A percentile compares a stretch with the other conserved stretches of the same genome.
These are phyloP conservation scores for Clonostachys rosea DNA, from an alignment of 2,329 filamentous ascomycete genomes.

Conservation along the genomic window DNA sequence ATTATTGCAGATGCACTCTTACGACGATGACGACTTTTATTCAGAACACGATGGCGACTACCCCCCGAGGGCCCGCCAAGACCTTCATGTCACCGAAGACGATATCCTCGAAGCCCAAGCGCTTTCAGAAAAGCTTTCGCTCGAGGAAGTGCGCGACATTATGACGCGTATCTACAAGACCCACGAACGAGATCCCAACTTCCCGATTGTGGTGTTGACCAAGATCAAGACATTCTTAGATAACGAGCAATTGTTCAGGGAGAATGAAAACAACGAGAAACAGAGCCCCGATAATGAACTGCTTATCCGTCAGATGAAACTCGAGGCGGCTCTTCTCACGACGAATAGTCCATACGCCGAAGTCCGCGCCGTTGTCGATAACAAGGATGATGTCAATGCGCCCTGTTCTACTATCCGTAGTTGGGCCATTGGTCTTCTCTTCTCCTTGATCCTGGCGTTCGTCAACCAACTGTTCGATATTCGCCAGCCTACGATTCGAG, in stretches of 20 bases:
- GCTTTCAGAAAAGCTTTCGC: slow-evolving; percentile 32
- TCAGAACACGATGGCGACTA: neutral
- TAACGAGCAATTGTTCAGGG: slow-evolving; percentile 34
- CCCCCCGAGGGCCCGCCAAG: slow-evolving; percentile 12
- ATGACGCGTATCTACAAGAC: slow-evolving; percentile 32
- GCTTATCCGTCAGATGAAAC: slow-evolving; percentile 48
- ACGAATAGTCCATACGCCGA: slow-evolving; percentile 54
- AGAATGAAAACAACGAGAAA: slow-evolving; percentile 17
- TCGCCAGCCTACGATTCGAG: slow-evolving; percentile 47
- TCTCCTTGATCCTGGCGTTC: slow-evolving; percentile 41
- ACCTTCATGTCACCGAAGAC: slow-evolving; percentile 39
- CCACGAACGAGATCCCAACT: slow-evolving; percentile 37
- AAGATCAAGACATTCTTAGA: slow-evolving; percentile 35
- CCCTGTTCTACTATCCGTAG: slow-evolving; percentile 51
- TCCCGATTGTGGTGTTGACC: slow-evolving; percentile 28
- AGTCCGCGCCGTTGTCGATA: slow-evolving; percentile 50
- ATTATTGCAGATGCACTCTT: no score
- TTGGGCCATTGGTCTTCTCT: slow-evolving; percentile 48
- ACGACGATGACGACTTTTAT: neutral
- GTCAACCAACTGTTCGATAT: slow-evolving; percentile 56
- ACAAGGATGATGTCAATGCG: slow-evolving; percentile 43
- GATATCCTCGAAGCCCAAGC: slow-evolving; percentile 40
- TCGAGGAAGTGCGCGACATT: slow-evolving; percentile 35
- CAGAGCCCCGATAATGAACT: slow-evolving; percentile 41
- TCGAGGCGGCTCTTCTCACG: slow-evolving; percentile 48